These are phyloP conservation scores for Perkinsus marinus DNA, from an alignment of 169 alveolate genomes.

Conservation along the genomic window DNA sequence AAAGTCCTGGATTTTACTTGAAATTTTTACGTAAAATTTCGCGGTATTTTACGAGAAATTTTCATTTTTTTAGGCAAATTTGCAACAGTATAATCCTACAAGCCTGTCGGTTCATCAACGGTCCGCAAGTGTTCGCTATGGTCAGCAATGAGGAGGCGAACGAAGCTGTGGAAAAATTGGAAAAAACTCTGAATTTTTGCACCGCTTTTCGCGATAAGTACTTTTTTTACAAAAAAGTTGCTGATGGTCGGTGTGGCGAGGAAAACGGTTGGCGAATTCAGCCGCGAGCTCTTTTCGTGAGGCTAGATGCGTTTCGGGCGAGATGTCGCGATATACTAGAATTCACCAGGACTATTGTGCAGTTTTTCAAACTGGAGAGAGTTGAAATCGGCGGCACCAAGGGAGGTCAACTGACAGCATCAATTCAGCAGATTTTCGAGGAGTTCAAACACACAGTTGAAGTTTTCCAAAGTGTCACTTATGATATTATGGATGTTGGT, in stretches of 20 bases:
- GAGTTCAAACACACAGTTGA: conserved; percentile 71
- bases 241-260: conserved; percentile 47
- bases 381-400: conserved; percentile 80
- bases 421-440: conserved; percentile 55
- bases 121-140: conserved; percentile 64
- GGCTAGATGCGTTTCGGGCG: conserved; percentile 80
- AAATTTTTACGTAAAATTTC: too few relatives aligned
- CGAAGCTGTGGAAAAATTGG: conserved; percentile 70
- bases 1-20: too few relatives aligned
- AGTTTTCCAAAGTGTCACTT: conserved; percentile 60
- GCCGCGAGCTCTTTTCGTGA: conserved; percentile 67
- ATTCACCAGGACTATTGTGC: conserved; percentile 68
- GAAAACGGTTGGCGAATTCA: conserved; percentile 61
- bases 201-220: conserved; percentile 71
- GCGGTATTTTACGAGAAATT: too few relatives aligned
- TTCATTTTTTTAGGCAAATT: conserved; percentile 42
- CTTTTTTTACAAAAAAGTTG: conserved; percentile 61
- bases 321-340: conserved; percentile 77
- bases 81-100: conserved; percentile 79
- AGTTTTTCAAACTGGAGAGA: conserved; percentile 67
- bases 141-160: conserved; percentile 72
- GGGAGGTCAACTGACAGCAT: conserved; percentile 68
- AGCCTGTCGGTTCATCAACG: conserved; percentile 66
- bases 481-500: conserved; percentile 74
- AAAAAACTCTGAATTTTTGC: conserved; percentile 57